A percentile compares a stretch with the other conserved stretches of the same genome.
Conservation (phyloP, 2,329 filamentous ascomycete species). For the Colletotrichum orchidophilum region DNA sequence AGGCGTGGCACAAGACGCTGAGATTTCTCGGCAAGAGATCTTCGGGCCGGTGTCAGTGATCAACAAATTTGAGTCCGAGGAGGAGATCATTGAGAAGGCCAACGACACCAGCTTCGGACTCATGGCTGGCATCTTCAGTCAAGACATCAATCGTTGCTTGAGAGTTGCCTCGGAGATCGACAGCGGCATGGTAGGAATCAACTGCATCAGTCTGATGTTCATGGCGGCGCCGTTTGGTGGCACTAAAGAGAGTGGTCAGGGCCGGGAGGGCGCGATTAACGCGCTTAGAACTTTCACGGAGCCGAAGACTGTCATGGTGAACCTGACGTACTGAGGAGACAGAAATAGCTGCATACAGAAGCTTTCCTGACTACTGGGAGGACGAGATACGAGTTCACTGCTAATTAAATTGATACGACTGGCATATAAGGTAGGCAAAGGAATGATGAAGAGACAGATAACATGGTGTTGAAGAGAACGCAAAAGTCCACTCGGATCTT, state of each 20-base stretch:
- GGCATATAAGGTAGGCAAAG: no score
- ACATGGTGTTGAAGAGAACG: no score
- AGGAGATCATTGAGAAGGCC: constrained; percentile 62
- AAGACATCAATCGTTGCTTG: constrained; percentile 71
- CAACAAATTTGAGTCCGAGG: constrained; percentile 64
- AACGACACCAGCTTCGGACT: constrained; percentile 62
- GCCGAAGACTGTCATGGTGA: constrained; percentile 60
- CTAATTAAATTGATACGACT: no score
- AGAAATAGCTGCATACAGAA: background rate
- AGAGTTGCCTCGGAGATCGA: constrained; percentile 65
- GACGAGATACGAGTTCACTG: no score
- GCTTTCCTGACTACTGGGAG: background rate
- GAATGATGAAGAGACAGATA: no score
- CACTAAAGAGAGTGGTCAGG: constrained; percentile 58
- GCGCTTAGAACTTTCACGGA: constrained; percentile 58
- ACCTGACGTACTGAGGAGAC: constrained; percentile 39
- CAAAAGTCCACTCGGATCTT: no score
- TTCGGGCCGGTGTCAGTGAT: constrained; percentile 67
- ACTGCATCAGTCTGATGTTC: constrained; percentile 53
- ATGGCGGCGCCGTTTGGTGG: constrained; percentile 58
- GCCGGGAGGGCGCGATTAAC: constrained; percentile 58
- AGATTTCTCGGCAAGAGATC: constrained; percentile 63
- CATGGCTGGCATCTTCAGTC: constrained; percentile 64
- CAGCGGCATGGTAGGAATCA: constrained; percentile 77
- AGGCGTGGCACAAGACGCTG: constrained; percentile 49